Evolutionary conservation across 768 basidiomycete genomes (phyloP).

Genomic region (Mycena chlorophos): DNA sequence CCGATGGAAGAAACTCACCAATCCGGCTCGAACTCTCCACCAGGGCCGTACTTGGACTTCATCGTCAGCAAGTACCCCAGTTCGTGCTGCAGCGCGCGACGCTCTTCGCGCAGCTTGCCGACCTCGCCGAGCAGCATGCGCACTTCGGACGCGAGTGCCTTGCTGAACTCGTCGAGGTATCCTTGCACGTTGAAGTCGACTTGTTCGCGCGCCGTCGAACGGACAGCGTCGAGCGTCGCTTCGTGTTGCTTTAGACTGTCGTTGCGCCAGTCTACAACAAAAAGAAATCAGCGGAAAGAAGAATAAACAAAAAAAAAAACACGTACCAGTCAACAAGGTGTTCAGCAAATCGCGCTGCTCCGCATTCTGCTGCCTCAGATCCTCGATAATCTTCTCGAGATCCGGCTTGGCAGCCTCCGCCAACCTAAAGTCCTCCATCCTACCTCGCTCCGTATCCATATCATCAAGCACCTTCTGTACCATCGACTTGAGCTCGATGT

Average conservation of each 20-base stretch:
- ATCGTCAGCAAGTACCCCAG: slow-evolving; percentile 69
- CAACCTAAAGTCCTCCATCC: slow-evolving; percentile 53
- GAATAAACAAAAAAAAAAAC: not conserved
- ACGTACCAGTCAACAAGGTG: slow-evolving; percentile 57
- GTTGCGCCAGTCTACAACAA: slow-evolving; percentile 61
- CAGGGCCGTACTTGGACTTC: slow-evolving; percentile 78
- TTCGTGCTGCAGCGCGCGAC: slow-evolving; percentile 75
- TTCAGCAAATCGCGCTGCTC: slow-evolving; percentile 60
- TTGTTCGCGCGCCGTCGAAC: slow-evolving; percentile 70
- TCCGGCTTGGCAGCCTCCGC: slow-evolving; percentile 57
- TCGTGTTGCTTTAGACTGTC: slow-evolving; percentile 66
- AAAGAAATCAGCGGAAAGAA: slow-evolving; percentile 13
- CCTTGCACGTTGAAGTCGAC: slow-evolving; percentile 84
- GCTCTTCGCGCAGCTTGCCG: slow-evolving; percentile 78
- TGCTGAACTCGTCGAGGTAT: slow-evolving; percentile 87
- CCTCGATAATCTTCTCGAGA: slow-evolving; percentile 64
- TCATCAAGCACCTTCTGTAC: slow-evolving; percentile 58
- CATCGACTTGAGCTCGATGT: slow-evolving; percentile 60
- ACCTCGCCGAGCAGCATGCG: slow-evolving; percentile 82
- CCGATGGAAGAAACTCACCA: slow-evolving; percentile 48
- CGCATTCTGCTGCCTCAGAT: slow-evolving; percentile 56
- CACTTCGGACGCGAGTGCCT: slow-evolving; percentile 79
- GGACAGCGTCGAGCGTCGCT: slow-evolving; percentile 67
- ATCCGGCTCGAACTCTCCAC: slow-evolving; percentile 82
- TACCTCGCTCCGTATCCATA: slow-evolving; percentile 50